Conservation (phyloP, 805 yeast species). For the Lachancea dasiensis region DNA sequence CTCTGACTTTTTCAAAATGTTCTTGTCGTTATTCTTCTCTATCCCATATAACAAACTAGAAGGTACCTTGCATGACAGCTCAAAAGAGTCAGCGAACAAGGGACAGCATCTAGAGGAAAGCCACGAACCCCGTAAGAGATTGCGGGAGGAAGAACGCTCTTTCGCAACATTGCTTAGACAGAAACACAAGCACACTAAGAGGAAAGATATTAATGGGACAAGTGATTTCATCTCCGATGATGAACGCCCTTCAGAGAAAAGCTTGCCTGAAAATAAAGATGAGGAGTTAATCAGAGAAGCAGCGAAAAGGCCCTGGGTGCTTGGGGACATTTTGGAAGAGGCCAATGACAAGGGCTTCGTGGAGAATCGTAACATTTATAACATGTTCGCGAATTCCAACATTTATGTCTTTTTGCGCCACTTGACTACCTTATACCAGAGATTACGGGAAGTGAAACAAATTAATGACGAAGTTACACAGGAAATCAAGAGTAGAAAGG, state of each 20-base stretch:
- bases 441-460: constrained; percentile 71
- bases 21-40: constrained; percentile 66
- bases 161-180: constrained; percentile 53
- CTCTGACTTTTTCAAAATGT: constrained; percentile 61
- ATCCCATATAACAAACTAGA: constrained; percentile 47
- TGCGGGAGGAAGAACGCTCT: constrained; percentile 42
- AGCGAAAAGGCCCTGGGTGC: constrained; percentile 31
- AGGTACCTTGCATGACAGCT: constrained; percentile 26
- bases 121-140: constrained; percentile 29
- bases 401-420: constrained; percentile 87
- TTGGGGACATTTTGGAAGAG: constrained; percentile 30
- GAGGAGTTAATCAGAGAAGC: constrained; percentile 27
- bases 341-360: constrained; percentile 29
- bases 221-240: constrained; percentile 22
- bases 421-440: constrained; percentile 70
- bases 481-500: constrained; percentile 59
- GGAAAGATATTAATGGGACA: constrained; percentile 19
- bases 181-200: constrained; percentile 26
- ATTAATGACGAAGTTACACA: constrained; percentile 64
- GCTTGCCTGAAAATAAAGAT: constrained; percentile 17
- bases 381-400: constrained; percentile 82
- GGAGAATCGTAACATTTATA: constrained; percentile 49
- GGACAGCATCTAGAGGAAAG: background rate
- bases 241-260: constrained; percentile 30
- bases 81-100: background rate